Evolutionary conservation across 2,329 filamentous ascomycete genomes (phyloP).

Genomic region (Neodidymelliopsis sp.): DNA sequence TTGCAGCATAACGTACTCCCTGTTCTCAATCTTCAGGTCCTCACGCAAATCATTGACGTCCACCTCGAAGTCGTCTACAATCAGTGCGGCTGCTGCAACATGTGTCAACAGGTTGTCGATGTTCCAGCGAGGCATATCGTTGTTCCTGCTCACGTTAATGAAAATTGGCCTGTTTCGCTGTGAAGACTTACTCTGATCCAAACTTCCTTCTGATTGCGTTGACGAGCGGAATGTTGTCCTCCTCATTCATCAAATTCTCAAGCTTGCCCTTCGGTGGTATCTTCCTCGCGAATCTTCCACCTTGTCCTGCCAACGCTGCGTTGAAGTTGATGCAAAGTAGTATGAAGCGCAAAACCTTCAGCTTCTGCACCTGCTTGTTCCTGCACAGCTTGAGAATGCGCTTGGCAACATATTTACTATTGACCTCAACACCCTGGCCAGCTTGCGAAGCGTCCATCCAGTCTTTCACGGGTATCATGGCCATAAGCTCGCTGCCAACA

Average conservation of each 20-base stretch:
- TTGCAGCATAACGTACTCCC: constrained; percentile 56
- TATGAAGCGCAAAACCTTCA: constrained; percentile 60
- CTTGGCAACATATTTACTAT: constrained; percentile 70
- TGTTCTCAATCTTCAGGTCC: constrained; percentile 76
- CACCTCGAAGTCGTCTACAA: constrained; percentile 76
- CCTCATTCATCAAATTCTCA: constrained; percentile 65
- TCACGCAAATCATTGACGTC: constrained; percentile 74
- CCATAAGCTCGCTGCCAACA: constrained; percentile 72
- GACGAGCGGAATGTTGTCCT: constrained; percentile 32
- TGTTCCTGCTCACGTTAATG: constrained; percentile 34
- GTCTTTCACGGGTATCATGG: constrained; percentile 72
- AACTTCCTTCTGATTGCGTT: constrained; percentile 67
- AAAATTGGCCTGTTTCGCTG: background rate
- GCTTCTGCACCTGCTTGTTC: constrained; percentile 56
- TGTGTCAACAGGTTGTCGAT: constrained; percentile 76
- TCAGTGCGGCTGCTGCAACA: constrained; percentile 73
- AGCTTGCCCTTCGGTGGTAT: constrained; percentile 71
- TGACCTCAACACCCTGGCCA: constrained; percentile 63
- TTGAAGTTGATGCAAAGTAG: constrained; percentile 58
- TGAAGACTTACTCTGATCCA: constrained; percentile 47
- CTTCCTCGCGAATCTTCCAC: constrained; percentile 50
- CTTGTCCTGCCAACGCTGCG: constrained; percentile 45
- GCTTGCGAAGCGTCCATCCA: constrained; percentile 74
- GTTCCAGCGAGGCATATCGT: constrained; percentile 73
- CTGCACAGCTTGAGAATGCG: constrained; percentile 67